Evolutionary conservation across 1,139 yeast genomes (phyloP).

Genomic region (Saccharomyces hybrid): DNA sequence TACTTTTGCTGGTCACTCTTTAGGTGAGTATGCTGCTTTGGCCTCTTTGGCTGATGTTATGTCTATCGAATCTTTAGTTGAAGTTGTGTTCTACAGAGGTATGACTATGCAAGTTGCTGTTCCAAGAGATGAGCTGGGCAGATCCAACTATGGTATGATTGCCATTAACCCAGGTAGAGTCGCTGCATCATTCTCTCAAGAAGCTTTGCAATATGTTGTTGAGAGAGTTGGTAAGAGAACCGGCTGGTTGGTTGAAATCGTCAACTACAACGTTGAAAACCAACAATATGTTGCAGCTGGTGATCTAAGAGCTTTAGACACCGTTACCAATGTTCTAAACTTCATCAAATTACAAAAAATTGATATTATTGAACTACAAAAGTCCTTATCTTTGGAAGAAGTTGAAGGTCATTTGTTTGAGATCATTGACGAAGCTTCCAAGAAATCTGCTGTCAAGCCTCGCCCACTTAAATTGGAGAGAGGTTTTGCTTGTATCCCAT

Average conservation of each 20-base stretch:
- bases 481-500: constrained; percentile 97
- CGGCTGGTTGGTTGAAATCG: constrained; percentile 93
- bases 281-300: constrained; percentile 98
- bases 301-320: constrained; percentile 90
- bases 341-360: constrained; percentile 89
- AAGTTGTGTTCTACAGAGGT: constrained; percentile 98
- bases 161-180: constrained; percentile 97
- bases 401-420: constrained; percentile 82
- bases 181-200: constrained; percentile 79
- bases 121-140: constrained; percentile 88
- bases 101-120: constrained; percentile 99
- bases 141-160: constrained; percentile 98
- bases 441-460: constrained; percentile 74
- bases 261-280: constrained; percentile 95
- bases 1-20: constrained; percentile 97
- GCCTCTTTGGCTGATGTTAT: constrained; percentile 96
- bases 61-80: constrained; percentile 97
- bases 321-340: constrained; percentile 87
- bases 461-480: constrained; percentile 96
- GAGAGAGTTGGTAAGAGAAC: constrained; percentile 79
- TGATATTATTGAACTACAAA: constrained; percentile 83
- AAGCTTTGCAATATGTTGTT: constrained; percentile 91
- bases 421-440: constrained; percentile 78
- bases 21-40: constrained; percentile 97
- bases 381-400: constrained; percentile 72